These are phyloP conservation scores for Fusarium phyllophilum DNA, from an alignment of 2,329 filamentous ascomycete genomes.

Conservation along the genomic window DNA sequence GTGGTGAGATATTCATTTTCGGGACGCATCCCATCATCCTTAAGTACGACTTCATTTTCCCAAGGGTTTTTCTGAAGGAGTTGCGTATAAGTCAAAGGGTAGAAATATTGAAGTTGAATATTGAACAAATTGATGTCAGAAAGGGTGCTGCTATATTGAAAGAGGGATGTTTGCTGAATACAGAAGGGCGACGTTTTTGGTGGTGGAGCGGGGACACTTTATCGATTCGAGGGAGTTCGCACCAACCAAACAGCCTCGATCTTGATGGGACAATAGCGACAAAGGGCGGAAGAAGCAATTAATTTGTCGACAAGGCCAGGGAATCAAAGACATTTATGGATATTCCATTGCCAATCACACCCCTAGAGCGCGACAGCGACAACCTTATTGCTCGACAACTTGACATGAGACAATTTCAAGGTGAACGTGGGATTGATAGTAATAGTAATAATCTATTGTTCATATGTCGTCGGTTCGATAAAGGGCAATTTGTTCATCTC, in stretches of 20 bases:
- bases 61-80: conserved; percentile 27
- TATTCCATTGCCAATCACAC: conserved; percentile 5
- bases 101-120: conserved; percentile 31
- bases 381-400: background rate
- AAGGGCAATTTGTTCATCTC: conserved; percentile 12
- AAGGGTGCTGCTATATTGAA: conserved; percentile 25
- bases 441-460: background rate
- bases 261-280: conserved; percentile 12
- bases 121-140: background rate
- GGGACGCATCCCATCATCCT: conserved; percentile 21
- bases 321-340: conserved; percentile 15
- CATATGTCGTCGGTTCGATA: conserved; percentile 5
- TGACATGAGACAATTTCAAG: conserved; percentile 2
- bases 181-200: conserved; percentile 15
- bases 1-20: conserved; percentile 24
- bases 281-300: conserved; percentile 33
- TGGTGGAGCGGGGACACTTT: conserved; percentile 24
- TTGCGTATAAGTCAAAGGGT: conserved; percentile 22
- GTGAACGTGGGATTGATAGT: background rate
- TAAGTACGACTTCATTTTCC: conserved; percentile 39
- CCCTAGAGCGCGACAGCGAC: background rate
- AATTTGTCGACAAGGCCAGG: conserved; percentile 4
- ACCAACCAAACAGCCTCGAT: conserved; percentile 13
- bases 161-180: conserved; percentile 5
- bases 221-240: conserved; percentile 24